Base-by-base conservation (phyloP, 495 filamentous ascomycete species). In the Daldinia childiae region DNA sequence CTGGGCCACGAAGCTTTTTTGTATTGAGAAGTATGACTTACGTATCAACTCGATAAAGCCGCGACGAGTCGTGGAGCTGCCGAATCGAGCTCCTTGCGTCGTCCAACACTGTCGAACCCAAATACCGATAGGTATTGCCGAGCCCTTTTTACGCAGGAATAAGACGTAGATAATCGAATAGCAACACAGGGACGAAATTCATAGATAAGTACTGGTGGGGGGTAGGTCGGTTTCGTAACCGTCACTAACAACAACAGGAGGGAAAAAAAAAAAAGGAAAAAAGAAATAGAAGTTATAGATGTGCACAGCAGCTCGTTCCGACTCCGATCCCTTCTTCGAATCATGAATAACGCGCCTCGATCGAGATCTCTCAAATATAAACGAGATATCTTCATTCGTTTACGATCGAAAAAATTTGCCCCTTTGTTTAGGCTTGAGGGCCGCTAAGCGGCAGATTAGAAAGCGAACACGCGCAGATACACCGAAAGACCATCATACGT, bases 311-410 rank as follows among this genome's bases (percentile, higher is more conserved):
- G 48, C 12, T 26, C 27, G 26, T 58, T 27, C 19, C 17, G 24
- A 27, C 9, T 19, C 11, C 21, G 12, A 19, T 29, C 32, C 11
- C 43, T 17, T 17, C 17, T 56, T 32, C 57, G 12, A 61, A 24
- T 14, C 12, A 34, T 24, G 9, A 17, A 57, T 19, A 14, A 12
- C 17, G 26, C 21, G 27, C n/a, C 12, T 34, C 41, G 60, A 69
- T 63, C 66, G 59, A 69, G 60, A 69, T 69, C 54, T 14, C 12
- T 36, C 34, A 4, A 36, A 3, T 27, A 58, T 51, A 19, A 34
- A 52, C 14, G 14, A 57, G 36, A 64, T 64, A 24, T 30, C 24
- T 55, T 3, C 64, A 56, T 60, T 29, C 30, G n/a, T 51, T 19
- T 32, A 48, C 56, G 59, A 63, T 69, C 59, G 15, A 26, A 19